phyloP scores from a whole-genome alignment of 1,284 basidiomycete genomes.

The Crucibulum parvulum region DNA sequence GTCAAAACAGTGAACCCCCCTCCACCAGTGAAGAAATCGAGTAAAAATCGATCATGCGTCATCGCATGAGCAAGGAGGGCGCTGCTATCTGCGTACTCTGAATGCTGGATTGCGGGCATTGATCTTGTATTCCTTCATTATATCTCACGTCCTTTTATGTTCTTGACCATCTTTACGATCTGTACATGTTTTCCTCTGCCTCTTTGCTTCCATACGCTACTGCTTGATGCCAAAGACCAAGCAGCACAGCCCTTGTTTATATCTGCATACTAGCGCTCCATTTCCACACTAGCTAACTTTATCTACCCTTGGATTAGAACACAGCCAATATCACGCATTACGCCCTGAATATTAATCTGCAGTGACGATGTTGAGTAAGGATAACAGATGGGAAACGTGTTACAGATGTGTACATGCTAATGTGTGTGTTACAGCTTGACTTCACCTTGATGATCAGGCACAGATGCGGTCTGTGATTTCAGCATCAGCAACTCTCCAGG shows the following conservation, averaged over 20 bases:
- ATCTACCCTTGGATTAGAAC: background rate
- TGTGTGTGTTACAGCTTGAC: background rate
- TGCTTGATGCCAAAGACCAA: background rate
- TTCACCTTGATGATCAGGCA: background rate
- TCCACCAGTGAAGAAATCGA: slow-evolving; percentile 50
- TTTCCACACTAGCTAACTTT: too few species aligned
- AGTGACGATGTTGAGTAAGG: too few species aligned
- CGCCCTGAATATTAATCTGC: background rate
- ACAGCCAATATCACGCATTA: background rate
- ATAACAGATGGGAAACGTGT: background rate
- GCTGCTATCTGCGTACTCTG: slow-evolving; percentile 7
- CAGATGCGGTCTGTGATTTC: background rate
- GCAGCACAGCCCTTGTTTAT: too few species aligned
- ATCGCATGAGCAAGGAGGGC: slow-evolving; percentile 61
- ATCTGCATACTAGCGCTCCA: too few species aligned
- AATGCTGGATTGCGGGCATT: background rate
- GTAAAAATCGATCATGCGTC: slow-evolving; percentile 57
- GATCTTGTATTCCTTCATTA: slow-evolving; percentile 34
- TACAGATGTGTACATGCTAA: background rate
- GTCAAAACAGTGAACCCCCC: slow-evolving; percentile 73
- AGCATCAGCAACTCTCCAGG: background rate
- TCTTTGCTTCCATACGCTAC: slow-evolving; percentile 10
- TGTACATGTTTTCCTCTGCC: slow-evolving; percentile 35
- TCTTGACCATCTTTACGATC: slow-evolving; percentile 52
- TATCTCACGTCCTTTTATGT: slow-evolving; percentile 64